phyloP scores from a whole-genome alignment of 495 filamentous ascomycete genomes.

The Bacidia rubella region DNA sequence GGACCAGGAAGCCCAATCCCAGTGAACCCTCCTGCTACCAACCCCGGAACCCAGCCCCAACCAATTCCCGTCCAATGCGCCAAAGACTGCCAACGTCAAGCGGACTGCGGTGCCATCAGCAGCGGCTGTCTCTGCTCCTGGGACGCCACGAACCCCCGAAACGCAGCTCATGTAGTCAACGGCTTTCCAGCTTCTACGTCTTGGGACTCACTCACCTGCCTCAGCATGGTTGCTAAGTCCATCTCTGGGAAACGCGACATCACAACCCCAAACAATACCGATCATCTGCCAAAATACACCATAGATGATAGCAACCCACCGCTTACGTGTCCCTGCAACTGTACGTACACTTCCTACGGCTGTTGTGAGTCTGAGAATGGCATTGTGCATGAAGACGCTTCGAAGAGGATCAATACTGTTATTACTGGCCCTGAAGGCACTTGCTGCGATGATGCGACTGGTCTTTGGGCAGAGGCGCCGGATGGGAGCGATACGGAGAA shows the following conservation, averaged over 20 bases:
- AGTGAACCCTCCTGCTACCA: neutral
- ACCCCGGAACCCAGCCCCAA: neutral
- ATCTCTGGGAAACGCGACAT: neutral
- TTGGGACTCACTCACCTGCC: neutral
- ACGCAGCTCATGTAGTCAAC: neutral
- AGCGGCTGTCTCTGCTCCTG: neutral
- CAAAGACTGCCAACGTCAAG: neutral
- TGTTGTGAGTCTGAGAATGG: neutral
- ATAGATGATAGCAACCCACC: neutral
- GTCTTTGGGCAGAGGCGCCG: neutral
- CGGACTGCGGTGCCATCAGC: neutral
- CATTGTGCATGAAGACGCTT: neutral
- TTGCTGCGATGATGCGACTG: constrained; percentile 3
- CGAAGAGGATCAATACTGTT: neutral
- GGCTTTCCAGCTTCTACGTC: neutral
- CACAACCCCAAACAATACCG: neutral
- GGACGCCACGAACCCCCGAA: neutral
- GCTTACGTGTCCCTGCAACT: constrained; percentile 1
- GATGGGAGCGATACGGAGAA: neutral
- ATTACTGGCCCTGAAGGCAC: neutral
- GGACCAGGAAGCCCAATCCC: neutral
- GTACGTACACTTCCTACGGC: constrained; percentile 1
- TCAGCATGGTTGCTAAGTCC: neutral
- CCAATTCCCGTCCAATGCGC: neutral
- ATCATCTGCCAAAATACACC: neutral